A percentile compares a stretch with the other conserved stretches of the same genome.
These are phyloP conservation scores for Clonostachys chloroleuca DNA, from an alignment of 2,329 filamentous ascomycete species.

Conservation along the genomic window DNA sequence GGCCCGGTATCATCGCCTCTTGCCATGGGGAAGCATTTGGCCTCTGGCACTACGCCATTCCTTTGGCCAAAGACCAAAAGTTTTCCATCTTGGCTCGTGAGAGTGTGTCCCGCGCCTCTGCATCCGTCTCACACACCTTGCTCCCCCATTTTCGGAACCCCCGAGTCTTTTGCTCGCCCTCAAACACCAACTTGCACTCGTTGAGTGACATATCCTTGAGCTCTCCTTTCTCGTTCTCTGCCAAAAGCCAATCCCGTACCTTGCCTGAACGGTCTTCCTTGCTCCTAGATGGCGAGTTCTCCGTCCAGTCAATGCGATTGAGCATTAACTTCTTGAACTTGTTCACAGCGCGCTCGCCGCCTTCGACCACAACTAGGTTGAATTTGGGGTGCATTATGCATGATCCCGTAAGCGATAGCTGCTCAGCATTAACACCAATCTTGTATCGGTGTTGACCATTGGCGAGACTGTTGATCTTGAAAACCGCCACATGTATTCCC, in stretches of 20 bases:
- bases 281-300: conserved; percentile 69
- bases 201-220: conserved; percentile 81
- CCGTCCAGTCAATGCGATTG: conserved; percentile 90
- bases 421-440: conserved; percentile 87
- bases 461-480: conserved; percentile 82
- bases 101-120: conserved; percentile 78
- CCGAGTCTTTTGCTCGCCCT: conserved; percentile 79
- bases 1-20: too few species aligned
- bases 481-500: conserved; percentile 82
- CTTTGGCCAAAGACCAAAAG: conserved; percentile 90
- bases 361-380: conserved; percentile 87
- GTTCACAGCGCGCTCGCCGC: conserved; percentile 75
- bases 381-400: conserved; percentile 88
- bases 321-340: conserved; percentile 92
- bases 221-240: conserved; percentile 72
- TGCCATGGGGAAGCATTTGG: too few species aligned
- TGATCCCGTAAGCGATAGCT: conserved; percentile 81
- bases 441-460: conserved; percentile 94
- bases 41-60: conserved; percentile 4
- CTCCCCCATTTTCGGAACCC: conserved; percentile 85
- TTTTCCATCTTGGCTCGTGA: conserved; percentile 85
- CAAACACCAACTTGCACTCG: conserved; percentile 80
- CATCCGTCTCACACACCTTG: conserved; percentile 89
- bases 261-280: conserved; percentile 57
- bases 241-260: conserved; percentile 67